phyloP scores from a whole-genome alignment of 495 filamentous ascomycete species.

The Penicillium arizonense region DNA sequence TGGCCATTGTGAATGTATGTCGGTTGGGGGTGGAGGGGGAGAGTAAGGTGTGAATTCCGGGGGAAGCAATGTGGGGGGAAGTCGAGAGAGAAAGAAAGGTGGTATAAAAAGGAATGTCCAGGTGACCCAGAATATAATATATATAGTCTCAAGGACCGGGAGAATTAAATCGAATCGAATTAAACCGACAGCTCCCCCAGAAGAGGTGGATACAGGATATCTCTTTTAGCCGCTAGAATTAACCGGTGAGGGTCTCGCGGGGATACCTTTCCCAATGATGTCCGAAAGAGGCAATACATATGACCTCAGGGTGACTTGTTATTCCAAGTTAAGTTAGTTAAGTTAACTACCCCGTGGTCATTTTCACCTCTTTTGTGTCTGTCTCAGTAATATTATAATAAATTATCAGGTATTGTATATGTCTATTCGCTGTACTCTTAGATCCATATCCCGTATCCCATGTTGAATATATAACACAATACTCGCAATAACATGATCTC shows the following conservation, averaged over 20 bases:
- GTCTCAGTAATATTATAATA: too few relatives aligned
- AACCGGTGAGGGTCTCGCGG: slow-evolving; percentile 16
- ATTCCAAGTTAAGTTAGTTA: too few relatives aligned
- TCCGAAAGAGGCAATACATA: slow-evolving; percentile 2
- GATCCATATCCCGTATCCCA: too few relatives aligned
- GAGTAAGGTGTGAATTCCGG: neutral
- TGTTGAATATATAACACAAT: too few relatives aligned
- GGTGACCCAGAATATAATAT: neutral
- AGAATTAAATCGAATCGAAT: slow-evolving; percentile 2
- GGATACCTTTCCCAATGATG: neutral
- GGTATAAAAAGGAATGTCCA: neutral
- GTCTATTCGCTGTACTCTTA: too few relatives aligned
- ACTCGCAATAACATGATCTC: too few relatives aligned
- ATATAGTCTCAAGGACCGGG: neutral
- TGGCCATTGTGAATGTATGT: slow-evolving; percentile 11
- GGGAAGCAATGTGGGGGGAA: slow-evolving; percentile 1
- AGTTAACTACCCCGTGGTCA: too few relatives aligned
- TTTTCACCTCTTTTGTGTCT: too few relatives aligned
- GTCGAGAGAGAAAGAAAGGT: neutral
- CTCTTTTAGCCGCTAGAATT: slow-evolving; percentile 27
- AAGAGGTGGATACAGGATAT: neutral
- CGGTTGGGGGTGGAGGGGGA: neutral
- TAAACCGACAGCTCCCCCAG: slow-evolving; percentile 6
- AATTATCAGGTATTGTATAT: too few relatives aligned
- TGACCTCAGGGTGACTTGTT: neutral